Evolutionary conservation across 2,329 filamentous ascomycete genomes (phyloP), one percentile per base, ranked within the genome.

Genomic region (Aschersonia sp.): DNA sequence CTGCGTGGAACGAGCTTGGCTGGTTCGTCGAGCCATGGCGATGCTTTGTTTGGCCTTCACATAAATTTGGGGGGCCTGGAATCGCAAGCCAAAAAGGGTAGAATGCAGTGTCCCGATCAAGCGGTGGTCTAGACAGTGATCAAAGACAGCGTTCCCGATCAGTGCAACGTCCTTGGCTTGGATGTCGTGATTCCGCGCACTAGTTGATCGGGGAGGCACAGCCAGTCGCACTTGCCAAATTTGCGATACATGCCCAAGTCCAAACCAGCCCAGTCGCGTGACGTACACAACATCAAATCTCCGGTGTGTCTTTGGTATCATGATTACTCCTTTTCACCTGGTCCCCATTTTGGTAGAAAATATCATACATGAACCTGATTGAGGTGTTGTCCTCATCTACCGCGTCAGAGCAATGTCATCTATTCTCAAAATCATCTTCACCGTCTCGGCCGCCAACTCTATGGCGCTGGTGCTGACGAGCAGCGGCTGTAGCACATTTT

Each of bases 381-480:
- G 53, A 56, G 53, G 54, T n/a, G 7, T 22, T 42, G 40, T 42
- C 22, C 60, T 60, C 42, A 42, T 75, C n/a, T 42, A 81, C 67
- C 78, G 72, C 58, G 71, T 79, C 63, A 81, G 65, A 45, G 76
- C 76, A 66, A 81, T 81, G 60, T 81, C 78, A 60, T 81, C 78
- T 68, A 81, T 81, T 62, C 78, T 74, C 60, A 81, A 63, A 61
- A 81, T 81, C 87, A 95, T 92, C 80, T 97, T 98, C 58, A 97
- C 92, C 51, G 92, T 98, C 76, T 98, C 92, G 6, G 90, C 89
- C 32, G 92, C 92, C 66, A 98, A 69, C 72, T 98, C 90, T 59
- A 98, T 92, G 30, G 92, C 88, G 66, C 90, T 97, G 49, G 92
- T 98, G 75, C 88, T 95, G 52, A 98, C 92, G 52, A 98, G 72